Base-by-base conservation (phyloP, 805 yeast genomes). In the Debaryomyces prosopidis region DNA sequence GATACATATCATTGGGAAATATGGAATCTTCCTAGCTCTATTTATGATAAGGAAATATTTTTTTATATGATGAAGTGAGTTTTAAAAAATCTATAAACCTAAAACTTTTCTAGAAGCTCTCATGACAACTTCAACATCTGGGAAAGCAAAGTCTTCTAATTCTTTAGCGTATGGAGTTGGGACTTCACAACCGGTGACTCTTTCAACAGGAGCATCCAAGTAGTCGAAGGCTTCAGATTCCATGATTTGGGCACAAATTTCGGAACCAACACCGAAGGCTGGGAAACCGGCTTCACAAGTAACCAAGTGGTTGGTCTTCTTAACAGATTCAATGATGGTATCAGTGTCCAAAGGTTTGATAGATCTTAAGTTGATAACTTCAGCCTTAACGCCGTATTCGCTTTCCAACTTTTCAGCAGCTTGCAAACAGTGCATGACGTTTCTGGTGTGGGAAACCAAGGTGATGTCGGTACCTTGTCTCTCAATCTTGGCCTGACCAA, bases 101-200 rank as follows among this genome's bases (percentile, higher is more conserved):
- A 87, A 76, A 39, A 85, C 91, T 71, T 85, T 86, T 74, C 84
- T 88, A 56, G 80, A 79, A 56, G 90, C 97, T 80, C 90, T 86
- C 65, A 87, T 81, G 60, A 94, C 87, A 54, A 90, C 82, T 63
- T 88, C 92, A 45, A 88, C 79, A 69, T 91, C 96, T 71, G 99
- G 99, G 97, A 94, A 94, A 45, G 98, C 97, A 66, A 94, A 88
- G 76, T 87, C 95, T 82, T 94, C 99, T 67, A 94, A 81, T 75
- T 86, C 91, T 71, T 84, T 82, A 59, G 97, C 96, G 68, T 94
- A 94, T 54, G 99, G 99, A 58, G 99, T 94, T 71, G 99, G 99
- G 27, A 91, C 97, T 77, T 94, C 99, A 66, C 98, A 96, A 71
- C 99, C 99, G 48, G 99, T 94, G 62, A 91, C 92, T 80, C 99